These are phyloP conservation scores for Stagonosporopsis vannaccii DNA, from an alignment of 2,329 filamentous ascomycete genomes.

Conservation along the genomic window DNA sequence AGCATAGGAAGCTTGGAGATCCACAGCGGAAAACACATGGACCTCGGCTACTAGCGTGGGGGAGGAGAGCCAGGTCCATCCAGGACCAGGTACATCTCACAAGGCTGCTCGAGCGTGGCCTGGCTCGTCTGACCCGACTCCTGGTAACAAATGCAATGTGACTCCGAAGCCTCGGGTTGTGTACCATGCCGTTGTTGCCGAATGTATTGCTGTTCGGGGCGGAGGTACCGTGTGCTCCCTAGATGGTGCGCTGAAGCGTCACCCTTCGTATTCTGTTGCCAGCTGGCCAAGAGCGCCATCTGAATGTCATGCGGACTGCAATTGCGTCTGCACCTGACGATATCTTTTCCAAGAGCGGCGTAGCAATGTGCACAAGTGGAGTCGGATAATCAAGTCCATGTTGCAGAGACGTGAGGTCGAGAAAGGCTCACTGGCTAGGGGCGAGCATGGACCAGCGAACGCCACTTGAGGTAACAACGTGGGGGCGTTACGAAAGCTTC, in stretches of 20 bases:
- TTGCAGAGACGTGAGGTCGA: constrained; percentile 19
- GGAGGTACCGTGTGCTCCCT: not conserved
- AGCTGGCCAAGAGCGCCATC: not conserved
- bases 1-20: not conserved
- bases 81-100: constrained; percentile 43
- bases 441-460: constrained; percentile 25
- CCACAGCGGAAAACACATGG: constrained; percentile 24
- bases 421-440: constrained; percentile 24
- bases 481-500: constrained; percentile 26
- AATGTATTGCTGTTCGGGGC: not conserved
- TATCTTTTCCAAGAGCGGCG: not conserved
- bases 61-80: constrained; percentile 28
- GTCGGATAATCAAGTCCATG: not conserved
- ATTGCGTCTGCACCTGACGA: not conserved
- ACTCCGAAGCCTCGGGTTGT: constrained; percentile 1
- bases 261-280: not conserved
- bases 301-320: not conserved
- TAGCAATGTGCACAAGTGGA: constrained; percentile 12
- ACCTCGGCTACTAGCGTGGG: constrained; percentile 39
- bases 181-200: not conserved
- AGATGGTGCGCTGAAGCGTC: not conserved
- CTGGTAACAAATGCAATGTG: constrained; percentile 41
- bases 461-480: constrained; percentile 34
- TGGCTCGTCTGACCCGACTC: constrained; percentile 25
- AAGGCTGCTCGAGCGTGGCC: constrained; percentile 28